phyloP scores from a whole-genome alignment of 1,284 basidiomycete genomes.

The Leccinum solheimii region DNA sequence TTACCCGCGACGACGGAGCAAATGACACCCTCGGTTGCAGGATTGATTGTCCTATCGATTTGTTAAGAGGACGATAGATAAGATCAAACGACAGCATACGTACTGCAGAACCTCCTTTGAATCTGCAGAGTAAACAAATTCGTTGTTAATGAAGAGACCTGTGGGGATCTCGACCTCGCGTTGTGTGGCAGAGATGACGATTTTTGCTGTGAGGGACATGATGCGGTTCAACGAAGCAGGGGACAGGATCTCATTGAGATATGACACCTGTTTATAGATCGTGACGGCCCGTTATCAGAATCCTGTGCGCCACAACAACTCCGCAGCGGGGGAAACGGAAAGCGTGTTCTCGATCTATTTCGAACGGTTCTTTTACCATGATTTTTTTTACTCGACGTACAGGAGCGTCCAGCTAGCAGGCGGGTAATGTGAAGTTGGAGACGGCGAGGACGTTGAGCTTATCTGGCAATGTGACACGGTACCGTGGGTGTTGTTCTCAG shows the following conservation, averaged over 20 bases:
- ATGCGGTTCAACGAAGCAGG: slow-evolving; percentile 30
- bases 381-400: not conserved
- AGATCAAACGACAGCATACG: slow-evolving; percentile 18
- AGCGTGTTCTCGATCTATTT: not conserved
- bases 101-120: slow-evolving; percentile 61
- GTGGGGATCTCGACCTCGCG: slow-evolving; percentile 68
- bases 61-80: slow-evolving; percentile 11
- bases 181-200: slow-evolving; percentile 43
- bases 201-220: slow-evolving; percentile 43
- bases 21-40: slow-evolving; percentile 71
- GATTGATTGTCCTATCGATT: slow-evolving; percentile 59
- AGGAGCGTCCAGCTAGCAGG: not conserved
- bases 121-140: slow-evolving; percentile 73
- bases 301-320: slow-evolving; percentile 8
- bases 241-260: not conserved
- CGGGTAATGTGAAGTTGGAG: not conserved
- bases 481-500: not conserved
- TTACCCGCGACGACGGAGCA: slow-evolving; percentile 69
- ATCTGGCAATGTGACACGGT: not conserved
- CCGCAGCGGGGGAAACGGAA: slow-evolving; percentile 1
- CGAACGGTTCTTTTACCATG: not conserved
- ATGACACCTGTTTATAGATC: not conserved
- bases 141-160: slow-evolving; percentile 90
- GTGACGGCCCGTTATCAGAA: slow-evolving; percentile 14
- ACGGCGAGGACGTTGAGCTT: not conserved